phyloP scores from a whole-genome alignment of 1,139 yeast genomes.

The Pneumocystis sp. region DNA sequence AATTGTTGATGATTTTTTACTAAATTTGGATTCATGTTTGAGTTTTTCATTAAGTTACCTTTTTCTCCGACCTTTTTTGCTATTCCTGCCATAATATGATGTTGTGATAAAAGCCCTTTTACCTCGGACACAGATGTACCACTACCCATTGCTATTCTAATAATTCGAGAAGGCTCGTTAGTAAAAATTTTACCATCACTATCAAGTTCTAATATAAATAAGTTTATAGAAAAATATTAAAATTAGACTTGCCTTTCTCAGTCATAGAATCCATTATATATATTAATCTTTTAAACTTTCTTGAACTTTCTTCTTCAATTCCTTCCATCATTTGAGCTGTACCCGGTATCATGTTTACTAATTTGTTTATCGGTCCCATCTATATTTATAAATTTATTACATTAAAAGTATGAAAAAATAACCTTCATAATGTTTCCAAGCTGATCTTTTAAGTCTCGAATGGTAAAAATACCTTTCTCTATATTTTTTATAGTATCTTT shows the following conservation, averaged over 20 bases:
- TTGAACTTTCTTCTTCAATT: constrained; percentile 67
- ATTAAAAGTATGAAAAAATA: neutral
- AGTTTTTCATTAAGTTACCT: constrained; percentile 29
- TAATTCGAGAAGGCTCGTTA: constrained; percentile 69
- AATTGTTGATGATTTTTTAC: constrained; percentile 13
- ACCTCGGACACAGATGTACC: constrained; percentile 90
- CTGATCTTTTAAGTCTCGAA: constrained; percentile 84
- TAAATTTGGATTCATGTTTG: constrained; percentile 25
- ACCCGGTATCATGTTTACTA: constrained; percentile 90
- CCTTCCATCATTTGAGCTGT: constrained; percentile 71
- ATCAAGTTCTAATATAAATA: constrained; percentile 44
- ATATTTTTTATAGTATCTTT: constrained; percentile 74
- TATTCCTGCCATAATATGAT: constrained; percentile 88
- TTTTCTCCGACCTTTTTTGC: constrained; percentile 55
- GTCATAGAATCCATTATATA: constrained; percentile 96
- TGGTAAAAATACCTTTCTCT: constrained; percentile 87
- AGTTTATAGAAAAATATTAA: neutral
- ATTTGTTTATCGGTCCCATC: constrained; percentile 88
- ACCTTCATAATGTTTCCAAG: constrained; percentile 78
- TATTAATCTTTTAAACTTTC: constrained; percentile 72
- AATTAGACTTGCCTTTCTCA: constrained; percentile 28
- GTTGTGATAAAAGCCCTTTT: constrained; percentile 83
- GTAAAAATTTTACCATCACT: constrained; percentile 75
- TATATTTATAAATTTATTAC: neutral
- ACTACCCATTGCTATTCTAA: constrained; percentile 90